Percentiles rank a stretch among this genome's conserved stretches.
Evolutionary conservation across 768 basidiomycete species (phyloP).

Genomic region (Lyophyllum shimeji): DNA sequence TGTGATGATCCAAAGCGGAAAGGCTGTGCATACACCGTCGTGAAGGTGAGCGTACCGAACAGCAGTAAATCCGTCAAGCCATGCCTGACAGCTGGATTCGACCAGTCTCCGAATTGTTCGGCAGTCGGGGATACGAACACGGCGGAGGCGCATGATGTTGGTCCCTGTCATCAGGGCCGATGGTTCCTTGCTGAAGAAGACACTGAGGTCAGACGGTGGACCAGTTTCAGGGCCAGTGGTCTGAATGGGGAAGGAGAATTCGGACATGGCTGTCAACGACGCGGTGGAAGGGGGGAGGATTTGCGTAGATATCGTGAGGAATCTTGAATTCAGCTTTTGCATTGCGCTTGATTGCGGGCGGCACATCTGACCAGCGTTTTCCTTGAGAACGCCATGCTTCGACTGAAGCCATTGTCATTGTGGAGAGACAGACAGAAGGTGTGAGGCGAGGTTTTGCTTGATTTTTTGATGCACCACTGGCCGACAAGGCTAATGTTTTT

Average conservation of each 20-base stretch:
- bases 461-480: too few relatives aligned
- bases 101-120: neutral
- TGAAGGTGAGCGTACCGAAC: neutral
- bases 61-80: neutral
- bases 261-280: neutral
- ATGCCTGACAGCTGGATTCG: neutral
- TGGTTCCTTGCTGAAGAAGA: neutral
- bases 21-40: neutral
- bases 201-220: neutral
- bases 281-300: neutral
- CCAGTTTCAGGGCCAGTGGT: neutral
- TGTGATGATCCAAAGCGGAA: neutral
- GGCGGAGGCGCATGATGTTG: neutral
- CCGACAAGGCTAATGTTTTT: too few relatives aligned
- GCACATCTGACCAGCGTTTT: neutral
- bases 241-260: neutral
- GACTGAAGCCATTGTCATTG: too few relatives aligned
- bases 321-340: neutral
- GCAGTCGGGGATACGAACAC: neutral
- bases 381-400: neutral
- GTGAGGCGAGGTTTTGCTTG: too few relatives aligned
- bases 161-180: neutral
- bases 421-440: too few relatives aligned
- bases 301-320: neutral
- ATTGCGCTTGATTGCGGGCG: neutral